Evolutionary conservation across 1,284 basidiomycete species (phyloP), one percentile per base, ranked within the genome.

Genomic region (Moesziomyces sp.): DNA sequence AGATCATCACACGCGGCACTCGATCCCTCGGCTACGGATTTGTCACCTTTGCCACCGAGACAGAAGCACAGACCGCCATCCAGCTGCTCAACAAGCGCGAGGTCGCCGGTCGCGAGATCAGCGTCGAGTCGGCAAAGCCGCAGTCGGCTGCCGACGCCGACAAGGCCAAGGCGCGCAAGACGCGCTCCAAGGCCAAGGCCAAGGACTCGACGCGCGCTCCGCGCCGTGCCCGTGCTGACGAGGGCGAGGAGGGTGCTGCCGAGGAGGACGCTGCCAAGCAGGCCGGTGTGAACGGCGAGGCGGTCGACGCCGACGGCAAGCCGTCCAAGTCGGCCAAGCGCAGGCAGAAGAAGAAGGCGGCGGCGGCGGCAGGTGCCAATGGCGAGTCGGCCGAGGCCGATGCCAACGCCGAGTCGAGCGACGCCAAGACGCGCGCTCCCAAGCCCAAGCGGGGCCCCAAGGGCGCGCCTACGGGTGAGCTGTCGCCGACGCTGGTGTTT

Each of bases 21-120:
- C 80, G 80, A 50, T 80, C 78, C 13, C 75, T 80, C 52, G 80
- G 80, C 26, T 82, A 82, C 46, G 78, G 79, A 26, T 82, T 82
- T 51, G 78, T 82, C 58, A 80, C 80, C 54, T 82, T 75, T 54
- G 53, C 74, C 58, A 64, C 78, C 55, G 75, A 77, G 44, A 58
- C 71, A 21, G 78, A 78, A 53, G 80, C 80, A 28, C 55, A 77
- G 50, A 78, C 73, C 43, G 80, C 80, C 43, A 70, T 80, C 45
- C 50, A 70, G 47, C 55, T 64, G 13, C 69, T 82, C 58, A 74
- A 82, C 80, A 79, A 82, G 67, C 69, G 72, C 30, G 75, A 80
- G 26, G 65, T 82, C 40, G 77, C 49, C n/a, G 80, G 80, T 45
- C 76, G 80, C 30, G 70, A 77, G 61, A 79, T 82, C 66, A 80